A percentile compares a stretch with the other conserved stretches of the same genome.
phyloP scores from a whole-genome alignment of 2,329 filamentous ascomycete species.

The Neonectria punicea region DNA sequence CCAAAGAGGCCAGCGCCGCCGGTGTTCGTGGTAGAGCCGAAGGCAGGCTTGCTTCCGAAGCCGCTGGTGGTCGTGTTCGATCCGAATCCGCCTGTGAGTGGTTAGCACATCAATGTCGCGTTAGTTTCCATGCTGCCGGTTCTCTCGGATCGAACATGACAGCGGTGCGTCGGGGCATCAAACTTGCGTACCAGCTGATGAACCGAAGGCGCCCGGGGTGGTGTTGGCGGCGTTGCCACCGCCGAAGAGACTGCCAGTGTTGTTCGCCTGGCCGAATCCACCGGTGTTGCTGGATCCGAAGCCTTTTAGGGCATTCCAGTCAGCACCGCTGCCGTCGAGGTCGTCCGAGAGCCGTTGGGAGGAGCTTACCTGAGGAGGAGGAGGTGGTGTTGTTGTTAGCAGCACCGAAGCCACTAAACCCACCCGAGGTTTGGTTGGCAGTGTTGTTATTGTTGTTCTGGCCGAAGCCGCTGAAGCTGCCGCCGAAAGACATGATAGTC shows the following conservation, averaged over 20 bases:
- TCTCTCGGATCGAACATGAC: slow-evolving; percentile 32
- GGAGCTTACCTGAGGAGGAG: slow-evolving; percentile 63
- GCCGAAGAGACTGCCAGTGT: slow-evolving; percentile 58
- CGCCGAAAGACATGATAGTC: slow-evolving; percentile 65
- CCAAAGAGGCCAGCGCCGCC: slow-evolving; percentile 59
- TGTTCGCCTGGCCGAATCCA: slow-evolving; percentile 57
- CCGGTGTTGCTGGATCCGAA: slow-evolving; percentile 49
- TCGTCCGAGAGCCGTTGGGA: slow-evolving; percentile 15
- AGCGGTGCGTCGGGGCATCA: slow-evolving; percentile 24
- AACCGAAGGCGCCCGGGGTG: slow-evolving; percentile 50
- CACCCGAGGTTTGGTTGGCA: slow-evolving; percentile 52
- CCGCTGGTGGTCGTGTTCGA: slow-evolving; percentile 46
- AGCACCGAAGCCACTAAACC: slow-evolving; percentile 69
- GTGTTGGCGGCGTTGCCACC: slow-evolving; percentile 42
- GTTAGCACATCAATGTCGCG: slow-evolving; percentile 34
- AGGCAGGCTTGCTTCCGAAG: slow-evolving; percentile 62
- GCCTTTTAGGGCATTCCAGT: slow-evolving; percentile 44
- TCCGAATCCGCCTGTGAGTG: slow-evolving; percentile 50
- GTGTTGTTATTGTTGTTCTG: slow-evolving; percentile 59
- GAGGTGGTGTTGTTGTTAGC: slow-evolving; percentile 50
- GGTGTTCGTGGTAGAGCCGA: slow-evolving; percentile 57
- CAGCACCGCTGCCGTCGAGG: slow-evolving; percentile 36
- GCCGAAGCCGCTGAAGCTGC: slow-evolving; percentile 65
- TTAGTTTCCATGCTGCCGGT: slow-evolving; percentile 17
- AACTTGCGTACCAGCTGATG: slow-evolving; percentile 47